Evolutionary conservation across 2,329 filamentous ascomycete species (phyloP).

Genomic region (Hawksworthiomyces lignivorus): DNA sequence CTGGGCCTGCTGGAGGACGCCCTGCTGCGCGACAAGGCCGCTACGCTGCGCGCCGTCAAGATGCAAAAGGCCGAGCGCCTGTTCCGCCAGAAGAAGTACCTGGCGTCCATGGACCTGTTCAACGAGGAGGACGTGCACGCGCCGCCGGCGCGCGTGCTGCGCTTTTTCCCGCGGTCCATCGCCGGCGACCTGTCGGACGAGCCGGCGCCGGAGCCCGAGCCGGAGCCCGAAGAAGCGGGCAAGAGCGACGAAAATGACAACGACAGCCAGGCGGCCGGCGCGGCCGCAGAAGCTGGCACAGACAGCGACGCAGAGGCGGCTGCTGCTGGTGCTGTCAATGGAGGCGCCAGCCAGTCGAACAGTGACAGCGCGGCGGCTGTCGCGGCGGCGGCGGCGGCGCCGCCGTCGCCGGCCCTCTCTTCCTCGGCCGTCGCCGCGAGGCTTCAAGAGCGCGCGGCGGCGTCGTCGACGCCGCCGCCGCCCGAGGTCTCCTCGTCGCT

Average conservation of each 20-base stretch:
- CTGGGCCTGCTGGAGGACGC: slow-evolving; percentile 89
- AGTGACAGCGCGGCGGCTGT: no score
- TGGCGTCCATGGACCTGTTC: slow-evolving; percentile 82
- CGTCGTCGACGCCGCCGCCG: slow-evolving; percentile 13
- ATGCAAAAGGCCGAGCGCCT: slow-evolving; percentile 83
- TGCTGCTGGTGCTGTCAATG: no score
- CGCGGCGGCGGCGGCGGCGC: not conserved
- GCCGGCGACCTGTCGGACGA: slow-evolving; percentile 67
- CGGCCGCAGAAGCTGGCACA: slow-evolving; percentile 24
- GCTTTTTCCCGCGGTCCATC: slow-evolving; percentile 74
- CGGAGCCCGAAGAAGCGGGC: slow-evolving; percentile 22
- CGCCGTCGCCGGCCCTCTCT: not conserved
- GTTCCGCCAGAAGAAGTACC: slow-evolving; percentile 76
- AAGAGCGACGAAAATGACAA: slow-evolving; percentile 24
- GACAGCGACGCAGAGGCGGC: not conserved
- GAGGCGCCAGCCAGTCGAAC: no score
- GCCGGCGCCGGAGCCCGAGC: slow-evolving; percentile 28
- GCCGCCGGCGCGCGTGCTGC: slow-evolving; percentile 80
- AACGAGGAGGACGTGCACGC: slow-evolving; percentile 76
- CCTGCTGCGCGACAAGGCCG: slow-evolving; percentile 71
- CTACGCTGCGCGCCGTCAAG: slow-evolving; percentile 75
- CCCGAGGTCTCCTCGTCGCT: slow-evolving; percentile 26
- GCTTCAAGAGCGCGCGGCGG: not conserved
- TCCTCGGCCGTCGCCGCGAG: slow-evolving; percentile 14
- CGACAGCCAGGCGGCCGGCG: slow-evolving; percentile 21